These are phyloP conservation scores for Fusarium tuaranense DNA, from an alignment of 2,329 filamentous ascomycete genomes.

Conservation along the genomic window DNA sequence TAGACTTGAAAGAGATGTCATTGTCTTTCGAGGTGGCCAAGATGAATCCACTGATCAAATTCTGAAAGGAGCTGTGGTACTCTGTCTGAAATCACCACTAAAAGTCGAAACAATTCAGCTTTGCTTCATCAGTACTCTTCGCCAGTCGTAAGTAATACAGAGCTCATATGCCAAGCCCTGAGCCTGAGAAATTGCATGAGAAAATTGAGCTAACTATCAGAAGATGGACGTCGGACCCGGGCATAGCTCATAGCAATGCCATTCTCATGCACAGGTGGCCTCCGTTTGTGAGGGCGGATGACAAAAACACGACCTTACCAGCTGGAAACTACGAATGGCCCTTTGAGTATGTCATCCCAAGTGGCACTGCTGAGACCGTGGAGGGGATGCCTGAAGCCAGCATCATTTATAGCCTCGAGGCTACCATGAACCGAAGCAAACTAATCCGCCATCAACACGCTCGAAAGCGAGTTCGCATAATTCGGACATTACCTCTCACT, in stretches of 20 bases:
- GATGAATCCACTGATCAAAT: constrained; percentile 80
- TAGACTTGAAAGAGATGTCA: constrained; percentile 81
- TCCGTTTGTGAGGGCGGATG: constrained; percentile 67
- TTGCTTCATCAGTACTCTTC: constrained; percentile 75
- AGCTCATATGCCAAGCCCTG: not conserved
- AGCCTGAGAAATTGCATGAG: not conserved
- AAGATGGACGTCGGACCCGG: constrained; percentile 64
- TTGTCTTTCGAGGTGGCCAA: constrained; percentile 80
- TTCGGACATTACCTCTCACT: constrained; percentile 79
- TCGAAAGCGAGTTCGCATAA: constrained; percentile 79
- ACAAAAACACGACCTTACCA: constrained; percentile 67
- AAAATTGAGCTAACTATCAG: not conserved
- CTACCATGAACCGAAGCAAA: constrained; percentile 86
- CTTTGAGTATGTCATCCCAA: constrained; percentile 78
- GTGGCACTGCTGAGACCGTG: constrained; percentile 82
- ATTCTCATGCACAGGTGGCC: constrained; percentile 77
- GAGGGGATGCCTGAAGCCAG: constrained; percentile 88
- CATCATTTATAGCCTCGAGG: constrained; percentile 90
- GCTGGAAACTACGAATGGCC: constrained; percentile 87
- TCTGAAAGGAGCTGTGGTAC: constrained; percentile 77
- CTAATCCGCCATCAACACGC: constrained; percentile 86
- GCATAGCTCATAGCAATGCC: constrained; percentile 64
- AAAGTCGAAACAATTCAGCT: constrained; percentile 79
- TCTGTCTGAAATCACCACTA: constrained; percentile 76
- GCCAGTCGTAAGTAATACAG: constrained; percentile 65